Percentiles rank a stretch among this genome's conserved stretches.
phyloP scores from a whole-genome alignment of 129 eudicot species.

The Helianthus tuberosus region DNA sequence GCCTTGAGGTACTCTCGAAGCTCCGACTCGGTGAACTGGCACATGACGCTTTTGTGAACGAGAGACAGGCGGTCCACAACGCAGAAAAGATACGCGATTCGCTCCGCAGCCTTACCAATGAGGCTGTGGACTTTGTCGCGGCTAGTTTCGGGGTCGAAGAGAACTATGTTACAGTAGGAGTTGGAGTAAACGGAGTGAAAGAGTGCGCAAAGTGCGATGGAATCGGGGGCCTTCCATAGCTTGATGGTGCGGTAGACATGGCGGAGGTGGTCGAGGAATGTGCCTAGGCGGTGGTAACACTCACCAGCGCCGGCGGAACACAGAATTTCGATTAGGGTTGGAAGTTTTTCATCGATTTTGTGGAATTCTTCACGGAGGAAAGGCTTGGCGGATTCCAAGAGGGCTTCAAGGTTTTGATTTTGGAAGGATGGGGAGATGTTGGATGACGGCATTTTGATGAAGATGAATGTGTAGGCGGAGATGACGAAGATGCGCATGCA shows the following conservation, averaged over 20 bases:
- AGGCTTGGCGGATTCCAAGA: constrained; percentile 59
- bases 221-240: constrained; percentile 72
- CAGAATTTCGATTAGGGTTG: constrained; percentile 56
- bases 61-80: constrained; percentile 77
- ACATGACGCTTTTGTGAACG: constrained; percentile 73
- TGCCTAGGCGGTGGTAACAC: constrained; percentile 95
- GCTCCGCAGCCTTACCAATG: constrained; percentile 71
- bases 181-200: constrained; percentile 97
- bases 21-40: constrained; percentile 55
- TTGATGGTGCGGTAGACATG: constrained; percentile 76
- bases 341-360: constrained; percentile 51
- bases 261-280: constrained; percentile 76
- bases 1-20: constrained; percentile 53
- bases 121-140: constrained; percentile 62
- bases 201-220: constrained; percentile 75
- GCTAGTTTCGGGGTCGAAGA: constrained; percentile 81
- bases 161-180: constrained; percentile 86
- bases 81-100: constrained; percentile 76
- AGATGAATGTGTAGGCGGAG: no score
- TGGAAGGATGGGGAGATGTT: no score
- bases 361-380: constrained; percentile 71
- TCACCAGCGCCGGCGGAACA: constrained; percentile 87
- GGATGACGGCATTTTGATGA: no score
- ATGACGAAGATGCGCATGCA: no score
- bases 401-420: constrained; percentile 30